Percentiles rank a stretch among this genome's conserved stretches.
phyloP scores from a whole-genome alignment of 1,139 yeast genomes.

The Zygotorulaspora mrakii region DNA sequence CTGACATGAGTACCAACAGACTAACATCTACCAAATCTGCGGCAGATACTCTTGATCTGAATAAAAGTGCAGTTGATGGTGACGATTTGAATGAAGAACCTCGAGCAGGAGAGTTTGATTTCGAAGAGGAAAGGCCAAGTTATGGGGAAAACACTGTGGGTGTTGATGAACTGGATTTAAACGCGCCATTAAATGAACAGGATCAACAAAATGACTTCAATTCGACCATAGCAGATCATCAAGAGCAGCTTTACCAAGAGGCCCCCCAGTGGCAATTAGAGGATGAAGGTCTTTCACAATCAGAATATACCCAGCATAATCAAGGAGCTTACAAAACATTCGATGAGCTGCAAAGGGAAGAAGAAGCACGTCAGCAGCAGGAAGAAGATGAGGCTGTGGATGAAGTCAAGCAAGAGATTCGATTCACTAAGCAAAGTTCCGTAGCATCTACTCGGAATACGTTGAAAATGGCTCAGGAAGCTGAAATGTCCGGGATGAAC shows the following conservation, averaged over 20 bases:
- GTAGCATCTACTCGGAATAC: conserved; percentile 84
- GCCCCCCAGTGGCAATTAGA: conserved; percentile 18
- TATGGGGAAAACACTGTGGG: conserved; percentile 12
- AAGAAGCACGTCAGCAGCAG: conserved; percentile 48
- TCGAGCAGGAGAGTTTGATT: conserved; percentile 16
- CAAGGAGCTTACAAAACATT: conserved; percentile 34
- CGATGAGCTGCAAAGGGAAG: conserved; percentile 39
- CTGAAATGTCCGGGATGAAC: conserved; percentile 86
- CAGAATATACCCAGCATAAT: conserved; percentile 15
- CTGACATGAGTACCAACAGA: neutral
- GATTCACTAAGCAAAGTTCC: conserved; percentile 84
- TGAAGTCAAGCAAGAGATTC: conserved; percentile 76
- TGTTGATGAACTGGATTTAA: conserved; percentile 27
- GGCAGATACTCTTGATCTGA: conserved; percentile 20
- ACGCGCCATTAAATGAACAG: conserved; percentile 22
- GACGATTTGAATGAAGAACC: conserved; percentile 21
- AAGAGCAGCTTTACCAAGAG: conserved; percentile 17
- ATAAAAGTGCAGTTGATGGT: conserved; percentile 12
- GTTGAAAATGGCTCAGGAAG: conserved; percentile 81
- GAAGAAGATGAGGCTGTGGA: conserved; percentile 88
- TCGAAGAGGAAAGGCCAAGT: conserved; percentile 15
- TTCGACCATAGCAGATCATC: conserved; percentile 19
- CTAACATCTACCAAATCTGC: neutral
- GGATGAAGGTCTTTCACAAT: conserved; percentile 11
- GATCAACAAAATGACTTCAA: conserved; percentile 25